A percentile compares a stretch with the other conserved stretches of the same genome.
Conservation (phyloP, 441 rosid species). For the Gossypium davidsonii region DNA sequence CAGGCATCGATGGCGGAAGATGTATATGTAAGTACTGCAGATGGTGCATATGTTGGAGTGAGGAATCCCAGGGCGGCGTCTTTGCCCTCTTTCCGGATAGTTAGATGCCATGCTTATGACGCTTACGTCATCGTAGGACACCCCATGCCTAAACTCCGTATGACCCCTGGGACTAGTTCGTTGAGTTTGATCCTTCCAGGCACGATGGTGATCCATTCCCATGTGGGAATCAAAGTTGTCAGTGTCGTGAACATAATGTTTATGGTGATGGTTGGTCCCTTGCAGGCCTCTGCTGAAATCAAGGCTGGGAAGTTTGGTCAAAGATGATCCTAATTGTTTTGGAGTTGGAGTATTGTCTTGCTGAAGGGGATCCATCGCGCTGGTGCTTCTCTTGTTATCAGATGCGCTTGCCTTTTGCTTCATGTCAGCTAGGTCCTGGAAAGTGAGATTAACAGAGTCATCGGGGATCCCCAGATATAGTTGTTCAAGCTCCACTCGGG, state of each 20-base stretch:
- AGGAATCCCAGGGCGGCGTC: constrained; percentile 58
- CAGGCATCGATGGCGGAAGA: constrained; percentile 58
- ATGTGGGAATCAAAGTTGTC: not conserved
- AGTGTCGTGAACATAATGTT: not conserved
- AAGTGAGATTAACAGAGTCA: constrained; percentile 67
- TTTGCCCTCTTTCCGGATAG: constrained; percentile 26
- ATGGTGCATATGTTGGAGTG: constrained; percentile 64
- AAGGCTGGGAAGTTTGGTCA: constrained; percentile 43
- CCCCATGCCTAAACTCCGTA: constrained; percentile 6
- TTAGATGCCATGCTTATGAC: constrained; percentile 35
- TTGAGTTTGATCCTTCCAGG: constrained; percentile 8
- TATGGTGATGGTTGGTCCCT: constrained; percentile 16
- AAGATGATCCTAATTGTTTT: constrained; percentile 9
- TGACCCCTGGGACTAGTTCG: constrained; percentile 9
- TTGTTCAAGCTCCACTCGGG: constrained; percentile 55
- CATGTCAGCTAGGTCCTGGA: constrained; percentile 47
- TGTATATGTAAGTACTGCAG: constrained; percentile 46
- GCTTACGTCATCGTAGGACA: constrained; percentile 31
- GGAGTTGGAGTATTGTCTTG: constrained; percentile 15
- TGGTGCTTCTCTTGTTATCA: constrained; percentile 13
- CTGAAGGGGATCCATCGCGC: constrained; percentile 19
- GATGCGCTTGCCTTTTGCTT: constrained; percentile 12
- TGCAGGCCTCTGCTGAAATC: constrained; percentile 37
- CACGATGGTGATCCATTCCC: constrained; percentile 1
- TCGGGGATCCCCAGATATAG: constrained; percentile 57